Base-by-base conservation (phyloP, 164 flowering plant species). In the Liriodendron chinense region DNA sequence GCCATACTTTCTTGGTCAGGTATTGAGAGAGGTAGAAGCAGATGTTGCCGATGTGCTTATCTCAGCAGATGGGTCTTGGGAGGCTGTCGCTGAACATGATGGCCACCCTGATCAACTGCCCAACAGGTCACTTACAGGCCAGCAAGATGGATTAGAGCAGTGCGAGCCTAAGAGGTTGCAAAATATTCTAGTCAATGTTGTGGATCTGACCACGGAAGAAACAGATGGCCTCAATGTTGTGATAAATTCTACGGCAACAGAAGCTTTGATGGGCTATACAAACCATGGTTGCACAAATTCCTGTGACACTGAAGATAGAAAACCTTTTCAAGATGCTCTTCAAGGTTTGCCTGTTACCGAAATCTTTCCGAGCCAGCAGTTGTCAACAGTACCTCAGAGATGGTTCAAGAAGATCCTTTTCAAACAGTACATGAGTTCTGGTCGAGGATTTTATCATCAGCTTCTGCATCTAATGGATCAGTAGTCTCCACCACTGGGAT, bases 21-120 rank as follows among this genome's bases (percentile, higher is more conserved):
- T 92, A 65, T 79, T 94, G 76, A 78, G 71, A 82, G 96, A 94
- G 75, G 91, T 87, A 20, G 91, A 86, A 47, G 82, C 84, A 20
- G 77, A 84, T 77, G 91, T 88, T 65, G 61, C 80, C 59, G 91
- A 86, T 75, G 91, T 94, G 53, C 84, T 83, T 62, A 84, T 94
- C 72, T 82, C 89, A 70, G 84, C 80, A 48, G 96, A 91, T 85
- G 94, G 97, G 47, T 91, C 93, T 23, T 94, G 97, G 98, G 85
- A 81, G 62, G 80, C 88, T 64, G 74, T 80, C 61, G 18, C 79
- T 34, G 88, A 84, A 65, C 81, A 74, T 67, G 78, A 83, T 75
- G 84, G 74, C 63, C 47, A 61, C 28, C 5, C 67, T 24, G 83
- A 81, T 43, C 80, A 80, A 63, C 78, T 62, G 47, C 73, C 53